Evolutionary conservation across 2,329 filamentous ascomycete genomes (phyloP).

Genomic region (Davidsoniella neocaledoniae): DNA sequence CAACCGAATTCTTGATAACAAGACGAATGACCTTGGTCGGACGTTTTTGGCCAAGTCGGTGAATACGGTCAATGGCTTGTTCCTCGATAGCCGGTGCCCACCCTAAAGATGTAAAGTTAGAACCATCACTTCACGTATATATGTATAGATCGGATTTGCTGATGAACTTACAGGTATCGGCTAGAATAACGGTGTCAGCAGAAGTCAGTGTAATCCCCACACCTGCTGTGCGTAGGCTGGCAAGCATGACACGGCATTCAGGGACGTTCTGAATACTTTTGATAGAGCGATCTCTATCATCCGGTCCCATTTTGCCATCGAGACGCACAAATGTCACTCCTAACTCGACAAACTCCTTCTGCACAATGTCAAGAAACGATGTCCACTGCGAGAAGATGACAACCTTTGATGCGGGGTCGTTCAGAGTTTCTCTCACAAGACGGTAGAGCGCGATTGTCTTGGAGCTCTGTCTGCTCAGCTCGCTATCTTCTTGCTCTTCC

Average conservation of each 20-base stretch:
- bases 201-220: constrained; percentile 77
- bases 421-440: constrained; percentile 53
- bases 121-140: neutral
- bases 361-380: constrained; percentile 53
- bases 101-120: constrained; percentile 26
- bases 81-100: constrained; percentile 90
- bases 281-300: constrained; percentile 56
- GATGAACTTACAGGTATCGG: constrained; percentile 47
- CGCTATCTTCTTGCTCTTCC: constrained; percentile 21
- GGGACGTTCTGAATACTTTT: constrained; percentile 48
- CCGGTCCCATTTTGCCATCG: constrained; percentile 62
- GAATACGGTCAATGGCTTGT: constrained; percentile 76
- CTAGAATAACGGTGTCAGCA: constrained; percentile 70
- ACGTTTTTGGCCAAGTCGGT: constrained; percentile 67
- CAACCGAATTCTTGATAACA: constrained; percentile 64
- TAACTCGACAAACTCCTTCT: constrained; percentile 45
- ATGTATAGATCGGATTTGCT: neutral
- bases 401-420: constrained; percentile 47
- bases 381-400: constrained; percentile 69
- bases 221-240: constrained; percentile 64
- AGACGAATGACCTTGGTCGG: constrained; percentile 66
- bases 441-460: constrained; percentile 68
- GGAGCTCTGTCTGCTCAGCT: constrained; percentile 53
- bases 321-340: constrained; percentile 53
- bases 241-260: constrained; percentile 58